Base-by-base conservation (phyloP, 257 asterid species). In the Phtheirospermum japonicum region DNA sequence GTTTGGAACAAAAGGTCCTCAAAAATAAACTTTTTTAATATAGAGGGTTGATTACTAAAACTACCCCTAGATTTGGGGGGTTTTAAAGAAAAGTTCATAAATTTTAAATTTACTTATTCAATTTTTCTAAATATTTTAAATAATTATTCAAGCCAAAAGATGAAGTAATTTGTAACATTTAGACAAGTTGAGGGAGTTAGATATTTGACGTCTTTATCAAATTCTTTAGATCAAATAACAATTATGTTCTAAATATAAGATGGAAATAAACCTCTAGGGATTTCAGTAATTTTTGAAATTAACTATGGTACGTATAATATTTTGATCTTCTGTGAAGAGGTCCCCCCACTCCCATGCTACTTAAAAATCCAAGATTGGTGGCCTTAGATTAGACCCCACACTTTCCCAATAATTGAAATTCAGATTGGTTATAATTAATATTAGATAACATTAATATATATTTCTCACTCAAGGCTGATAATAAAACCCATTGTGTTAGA, bases 341-440 rank as follows among this genome's bases (percentile, higher is more conserved):
- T n/a, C n/a, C n/a, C n/a, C n/a, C n/a, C n/a, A n/a, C n/a, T n/a
- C n/a, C n/a, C n/a, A n/a, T n/a, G n/a, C n/a, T n/a, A n/a, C n/a
- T n/a, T n/a, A n/a, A n/a, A n/a, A 30, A 61, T 67, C 62, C 77
- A 69, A 71, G 64, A 75, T 33, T 68, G 60, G 53, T 71, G 46
- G 63, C 30, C 54, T 48, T 48, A 48, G 64, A 73, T 68, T 66
- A 11, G 80, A 69, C 78, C 80, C 77, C 62, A 78, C 84, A n/a
- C 30, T 36, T 46, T n/a, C 70, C 62, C 78, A 73, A 81, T 77
- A 55, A 77, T 77, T 74, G 46, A 65, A 67, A 26, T 9, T 40
- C 46, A 56, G 59, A 55, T 36, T 16, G 17, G 19, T 48, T 43
- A 32, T 45, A 52, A 67, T n/a, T 54, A 28, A 48, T 48, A 17